These are phyloP conservation scores for Heliophila coronopifolia DNA, from an alignment of 441 rosid genomes.

Conservation along the genomic window DNA sequence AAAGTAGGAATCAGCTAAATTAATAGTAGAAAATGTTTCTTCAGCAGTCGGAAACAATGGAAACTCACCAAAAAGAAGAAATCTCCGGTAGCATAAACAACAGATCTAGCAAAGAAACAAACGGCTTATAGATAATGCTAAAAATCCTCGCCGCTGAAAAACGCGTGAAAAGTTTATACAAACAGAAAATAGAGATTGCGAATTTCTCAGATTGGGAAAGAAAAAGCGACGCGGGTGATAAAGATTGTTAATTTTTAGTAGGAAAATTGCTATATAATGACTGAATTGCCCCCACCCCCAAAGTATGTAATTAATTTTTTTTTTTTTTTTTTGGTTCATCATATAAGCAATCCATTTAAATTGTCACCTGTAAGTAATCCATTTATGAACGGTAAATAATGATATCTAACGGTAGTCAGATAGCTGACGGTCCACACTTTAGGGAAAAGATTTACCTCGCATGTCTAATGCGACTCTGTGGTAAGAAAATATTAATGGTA, in stretches of 20 bases:
- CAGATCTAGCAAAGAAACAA: slow-evolving; percentile 21
- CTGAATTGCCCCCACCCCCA: slow-evolving; percentile 5
- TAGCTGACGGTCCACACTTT: too few relatives aligned
- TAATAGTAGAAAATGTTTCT: background rate
- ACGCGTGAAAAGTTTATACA: slow-evolving; percentile 3
- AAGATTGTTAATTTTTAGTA: slow-evolving; percentile 12
- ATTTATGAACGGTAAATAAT: too few relatives aligned
- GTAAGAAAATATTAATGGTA: too few relatives aligned
- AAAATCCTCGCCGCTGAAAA: slow-evolving; percentile 4
- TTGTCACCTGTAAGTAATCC: too few relatives aligned
- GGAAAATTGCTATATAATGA: background rate
- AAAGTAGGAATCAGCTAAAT: slow-evolving; percentile 10
- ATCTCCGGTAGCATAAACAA: slow-evolving; percentile 4
- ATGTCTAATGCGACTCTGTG: too few relatives aligned
- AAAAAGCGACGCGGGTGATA: slow-evolving; percentile 27
- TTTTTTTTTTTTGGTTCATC: too few relatives aligned
- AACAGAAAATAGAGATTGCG: slow-evolving; percentile 16
- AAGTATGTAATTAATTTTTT: too few relatives aligned
- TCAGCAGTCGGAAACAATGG: background rate
- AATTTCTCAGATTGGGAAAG: slow-evolving; percentile 26
- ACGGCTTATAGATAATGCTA: slow-evolving; percentile 4
- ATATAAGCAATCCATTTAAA: too few relatives aligned
- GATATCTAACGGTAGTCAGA: too few relatives aligned
- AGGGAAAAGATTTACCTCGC: too few relatives aligned
- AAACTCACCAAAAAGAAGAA: slow-evolving; percentile 26